These are phyloP conservation scores for Metarhizium rileyi DNA, from an alignment of 2,329 filamentous ascomycete genomes.

Conservation along the genomic window DNA sequence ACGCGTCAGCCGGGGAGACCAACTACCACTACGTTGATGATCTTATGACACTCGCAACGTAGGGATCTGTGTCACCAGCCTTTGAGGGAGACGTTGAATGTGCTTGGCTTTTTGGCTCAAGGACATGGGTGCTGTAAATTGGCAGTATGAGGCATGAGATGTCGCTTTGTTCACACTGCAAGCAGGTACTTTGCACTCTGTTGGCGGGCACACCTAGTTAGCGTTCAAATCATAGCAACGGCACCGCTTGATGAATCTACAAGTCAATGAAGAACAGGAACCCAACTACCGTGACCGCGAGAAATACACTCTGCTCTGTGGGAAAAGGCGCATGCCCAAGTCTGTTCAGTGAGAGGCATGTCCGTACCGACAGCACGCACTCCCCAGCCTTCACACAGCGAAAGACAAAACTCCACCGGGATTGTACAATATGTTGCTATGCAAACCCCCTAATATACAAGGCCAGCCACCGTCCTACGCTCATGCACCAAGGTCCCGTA, in stretches of 20 bases:
- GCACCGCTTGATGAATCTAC: not conserved
- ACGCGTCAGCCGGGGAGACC: constrained; percentile 37
- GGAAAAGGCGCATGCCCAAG: too few species aligned
- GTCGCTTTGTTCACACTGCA: not conserved
- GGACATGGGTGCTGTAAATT: not conserved
- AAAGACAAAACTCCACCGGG: not conserved
- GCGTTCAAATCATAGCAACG: not conserved
- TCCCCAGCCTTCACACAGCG: not conserved
- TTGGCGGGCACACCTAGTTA: not conserved
- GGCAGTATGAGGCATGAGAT: not conserved
- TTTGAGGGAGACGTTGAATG: not conserved
- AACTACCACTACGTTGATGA: not conserved
- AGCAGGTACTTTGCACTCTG: not conserved
- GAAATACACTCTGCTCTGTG: too few species aligned
- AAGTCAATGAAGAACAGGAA: too few species aligned
- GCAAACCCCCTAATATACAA: constrained; percentile 1
- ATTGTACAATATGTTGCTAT: not conserved
- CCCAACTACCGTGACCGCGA: too few species aligned
- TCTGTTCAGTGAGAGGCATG: too few species aligned
- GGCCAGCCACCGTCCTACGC: not conserved
- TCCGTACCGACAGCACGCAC: too few species aligned
- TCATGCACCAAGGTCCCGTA: too few species aligned
- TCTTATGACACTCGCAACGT: not conserved
- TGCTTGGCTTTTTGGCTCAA: not conserved
- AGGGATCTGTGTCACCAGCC: not conserved